Evolutionary conservation across 1,139 yeast genomes (phyloP).

Genomic region (Citeromyces hawaiiensis): DNA sequence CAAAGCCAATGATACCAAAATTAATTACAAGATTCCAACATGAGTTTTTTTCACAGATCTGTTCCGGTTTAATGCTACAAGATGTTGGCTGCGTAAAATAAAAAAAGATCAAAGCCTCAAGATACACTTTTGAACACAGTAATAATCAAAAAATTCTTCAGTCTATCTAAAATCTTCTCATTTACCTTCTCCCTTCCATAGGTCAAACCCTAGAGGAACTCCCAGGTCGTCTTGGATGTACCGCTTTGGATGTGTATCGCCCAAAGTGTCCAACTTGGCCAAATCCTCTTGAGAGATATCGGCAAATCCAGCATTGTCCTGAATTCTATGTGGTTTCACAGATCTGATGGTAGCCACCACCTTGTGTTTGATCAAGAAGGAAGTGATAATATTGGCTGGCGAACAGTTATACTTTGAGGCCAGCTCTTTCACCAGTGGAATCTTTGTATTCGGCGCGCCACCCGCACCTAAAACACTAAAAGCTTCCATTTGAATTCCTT

Average conservation of each 20-base stretch:
- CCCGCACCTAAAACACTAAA: conserved; percentile 46
- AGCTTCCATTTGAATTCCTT: conserved; percentile 35
- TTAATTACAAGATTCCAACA: no score
- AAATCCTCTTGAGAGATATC: conserved; percentile 23
- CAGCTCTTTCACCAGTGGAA: conserved; percentile 25
- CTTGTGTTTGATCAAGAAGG: conserved; percentile 41
- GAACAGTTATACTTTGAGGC: conserved; percentile 31
- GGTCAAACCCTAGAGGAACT: neutral
- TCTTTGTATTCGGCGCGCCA: conserved; percentile 40
- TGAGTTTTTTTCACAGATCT: no score
- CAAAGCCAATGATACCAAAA: no score
- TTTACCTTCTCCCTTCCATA: no score
- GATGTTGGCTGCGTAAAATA: no score
- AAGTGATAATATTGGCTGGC: conserved; percentile 33
- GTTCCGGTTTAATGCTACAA: no score
- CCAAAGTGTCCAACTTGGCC: conserved; percentile 25
- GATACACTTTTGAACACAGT: no score
- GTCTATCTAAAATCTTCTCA: no score
- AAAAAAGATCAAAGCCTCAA: no score
- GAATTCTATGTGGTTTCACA: conserved; percentile 17
- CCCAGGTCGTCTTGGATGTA: conserved; percentile 9
- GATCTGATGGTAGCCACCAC: conserved; percentile 41
- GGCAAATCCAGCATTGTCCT: conserved; percentile 10
- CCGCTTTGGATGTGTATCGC: conserved; percentile 27
- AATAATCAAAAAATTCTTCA: no score